Evolutionary conservation across 1,284 basidiomycete species (phyloP), one percentile per base, ranked within the genome.

Genomic region (Fomitiporia mediterranea): DNA sequence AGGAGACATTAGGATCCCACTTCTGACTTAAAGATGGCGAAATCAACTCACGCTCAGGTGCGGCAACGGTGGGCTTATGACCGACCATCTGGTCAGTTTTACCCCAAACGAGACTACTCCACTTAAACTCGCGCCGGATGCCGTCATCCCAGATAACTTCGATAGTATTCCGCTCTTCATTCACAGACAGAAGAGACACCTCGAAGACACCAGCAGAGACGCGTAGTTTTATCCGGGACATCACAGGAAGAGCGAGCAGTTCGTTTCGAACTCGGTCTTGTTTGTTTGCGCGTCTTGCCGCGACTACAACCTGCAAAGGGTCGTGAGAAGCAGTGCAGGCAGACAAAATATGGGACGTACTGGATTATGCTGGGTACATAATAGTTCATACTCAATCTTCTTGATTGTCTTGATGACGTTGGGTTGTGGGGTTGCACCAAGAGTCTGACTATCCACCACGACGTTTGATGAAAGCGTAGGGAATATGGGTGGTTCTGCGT

Each of bases 351-450:
- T n/a, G n/a, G n/a, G n/a, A 78, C 87, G 60, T 66, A 92, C 90
- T 6, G 90, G 90, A 63, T 94, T 94, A 65, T 94, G 90, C 63
- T 87, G 84, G 1, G 82, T 72, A 67, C 93, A 94, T 1, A 94
- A 68, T 8, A 89, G 72, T 63, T 90, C 81, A 3, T 89, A 81
- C 60, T 86, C 83, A 8, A 80, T 70, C 69, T 89, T 91, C 72
- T 74, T 83, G 63, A 89, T 80, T 17, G 77, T 70, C 67, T 85
- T 85, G 55, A 86, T 70, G 7, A 87, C 78, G 7, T 68, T 71
- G 7, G 74, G 71, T 15, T 58, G 55, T 34, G 51, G 40, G 5
- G 51, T 27, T 5, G 37, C 49, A 13, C 57, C 25, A 9, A 19
- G 37, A 23, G 39, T 4, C 9, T 17, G 32, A 13, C 19, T 30